Conservation (phyloP, 2,329 filamentous ascomycete species). For the Monosporascus sp. region DNA sequence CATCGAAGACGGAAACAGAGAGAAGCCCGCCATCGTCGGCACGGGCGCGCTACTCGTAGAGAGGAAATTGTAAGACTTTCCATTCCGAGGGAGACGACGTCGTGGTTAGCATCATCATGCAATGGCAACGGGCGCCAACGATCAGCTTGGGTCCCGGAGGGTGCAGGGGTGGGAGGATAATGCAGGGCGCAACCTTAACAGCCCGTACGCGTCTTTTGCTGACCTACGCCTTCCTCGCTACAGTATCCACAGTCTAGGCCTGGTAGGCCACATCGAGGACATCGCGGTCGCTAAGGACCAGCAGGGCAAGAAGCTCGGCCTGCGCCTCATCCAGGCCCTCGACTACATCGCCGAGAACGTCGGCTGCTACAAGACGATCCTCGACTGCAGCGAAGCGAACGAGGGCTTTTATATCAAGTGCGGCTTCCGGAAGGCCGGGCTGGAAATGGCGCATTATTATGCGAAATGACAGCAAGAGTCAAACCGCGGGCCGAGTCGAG, state of each 20-base stretch:
- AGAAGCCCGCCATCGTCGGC: conserved; percentile 66
- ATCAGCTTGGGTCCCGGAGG: not conserved
- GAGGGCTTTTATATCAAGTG: conserved; percentile 98
- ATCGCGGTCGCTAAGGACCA: conserved; percentile 93
- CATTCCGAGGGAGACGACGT: not conserved
- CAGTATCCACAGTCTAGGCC: conserved; percentile 72
- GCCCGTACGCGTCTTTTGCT: conserved; percentile 8
- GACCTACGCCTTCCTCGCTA: conserved; percentile 7
- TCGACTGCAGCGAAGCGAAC: conserved; percentile 94
- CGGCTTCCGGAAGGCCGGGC: conserved; percentile 82
- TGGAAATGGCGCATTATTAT: conserved; percentile 98
- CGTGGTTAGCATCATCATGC: no score
- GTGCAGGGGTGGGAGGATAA: not conserved
- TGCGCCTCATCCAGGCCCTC: conserved; percentile 88
- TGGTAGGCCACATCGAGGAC: conserved; percentile 95
- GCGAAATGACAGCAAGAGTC: conserved; percentile 46
- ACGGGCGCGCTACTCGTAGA: conserved; percentile 88
- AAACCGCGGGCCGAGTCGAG: conserved; percentile 22
- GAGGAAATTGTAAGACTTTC: conserved; percentile 71
- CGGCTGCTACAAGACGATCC: conserved; percentile 94
- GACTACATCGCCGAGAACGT: conserved; percentile 82
- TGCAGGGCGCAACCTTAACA: not conserved
- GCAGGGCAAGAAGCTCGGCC: conserved; percentile 93
- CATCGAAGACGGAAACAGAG: conserved; percentile 63
- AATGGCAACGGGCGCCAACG: no score